phyloP scores from a whole-genome alignment of 805 yeast genomes.

The Yarrowia hollandica region DNA sequence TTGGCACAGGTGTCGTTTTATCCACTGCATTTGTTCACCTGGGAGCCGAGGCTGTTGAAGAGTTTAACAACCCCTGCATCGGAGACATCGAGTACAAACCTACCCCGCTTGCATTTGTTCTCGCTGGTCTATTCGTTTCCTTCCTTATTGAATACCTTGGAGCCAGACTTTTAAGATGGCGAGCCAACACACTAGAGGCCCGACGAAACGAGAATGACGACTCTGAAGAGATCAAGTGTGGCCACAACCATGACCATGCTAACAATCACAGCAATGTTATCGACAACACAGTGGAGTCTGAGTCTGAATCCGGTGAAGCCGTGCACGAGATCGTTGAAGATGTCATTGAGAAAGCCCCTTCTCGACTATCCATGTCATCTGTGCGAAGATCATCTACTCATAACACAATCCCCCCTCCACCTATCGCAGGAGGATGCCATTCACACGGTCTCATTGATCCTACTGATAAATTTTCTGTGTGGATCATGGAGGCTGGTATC shows the following conservation, averaged over 20 bases:
- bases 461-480: conserved; percentile 29
- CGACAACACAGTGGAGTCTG: neutral
- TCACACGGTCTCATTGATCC: conserved; percentile 30
- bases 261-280: neutral
- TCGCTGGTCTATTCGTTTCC: conserved; percentile 50
- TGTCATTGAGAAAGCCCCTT: conserved; percentile 6
- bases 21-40: conserved; percentile 81
- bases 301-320: neutral
- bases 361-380: neutral
- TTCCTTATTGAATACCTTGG: conserved; percentile 56
- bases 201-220: conserved; percentile 7
- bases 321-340: conserved; percentile 2
- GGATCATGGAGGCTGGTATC: conserved; percentile 67
- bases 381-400: neutral
- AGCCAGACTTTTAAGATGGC: conserved; percentile 36
- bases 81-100: conserved; percentile 58
- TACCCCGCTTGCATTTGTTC: conserved; percentile 51
- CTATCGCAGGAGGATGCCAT: conserved; percentile 18
- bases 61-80: conserved; percentile 57
- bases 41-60: conserved; percentile 65
- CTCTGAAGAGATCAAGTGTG: neutral
- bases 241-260: neutral
- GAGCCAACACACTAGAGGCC: conserved; percentile 29
- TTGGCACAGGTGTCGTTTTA: conserved; percentile 81
- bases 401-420: neutral